phyloP scores from a whole-genome alignment of 306 rosid species.

The Quillaja saponaria region DNA sequence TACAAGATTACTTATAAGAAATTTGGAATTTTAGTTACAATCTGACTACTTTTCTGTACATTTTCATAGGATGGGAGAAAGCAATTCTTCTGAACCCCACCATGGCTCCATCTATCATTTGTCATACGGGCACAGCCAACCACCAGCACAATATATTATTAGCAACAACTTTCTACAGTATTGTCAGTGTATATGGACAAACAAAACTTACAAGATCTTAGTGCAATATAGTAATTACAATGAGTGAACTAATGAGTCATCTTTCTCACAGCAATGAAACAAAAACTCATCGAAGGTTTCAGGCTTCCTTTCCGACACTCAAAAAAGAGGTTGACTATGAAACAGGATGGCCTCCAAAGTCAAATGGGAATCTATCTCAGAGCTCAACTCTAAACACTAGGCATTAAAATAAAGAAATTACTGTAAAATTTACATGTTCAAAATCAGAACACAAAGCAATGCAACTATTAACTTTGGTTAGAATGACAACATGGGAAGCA shows the following conservation, averaged over 20 bases:
- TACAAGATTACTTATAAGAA: too few relatives aligned
- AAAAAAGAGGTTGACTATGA: constrained; percentile 33
- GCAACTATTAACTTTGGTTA: too few relatives aligned
- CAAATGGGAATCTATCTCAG: constrained; percentile 32
- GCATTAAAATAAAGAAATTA: constrained; percentile 10
- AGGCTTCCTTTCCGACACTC: constrained; percentile 30
- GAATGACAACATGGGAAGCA: constrained; percentile 36
- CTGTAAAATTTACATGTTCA: constrained; percentile 25
- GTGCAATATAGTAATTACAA: constrained; percentile 35
- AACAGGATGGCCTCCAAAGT: constrained; percentile 21
- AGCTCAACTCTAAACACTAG: constrained; percentile 33
- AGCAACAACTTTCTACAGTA: constrained; percentile 16
- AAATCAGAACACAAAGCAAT: constrained; percentile 26
- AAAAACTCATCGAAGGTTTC: constrained; percentile 38
- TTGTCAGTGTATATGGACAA: constrained; percentile 23
- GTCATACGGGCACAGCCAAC: constrained; percentile 27
- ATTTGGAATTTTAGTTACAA: too few relatives aligned
- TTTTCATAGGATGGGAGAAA: not conserved
- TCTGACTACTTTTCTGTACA: too few relatives aligned
- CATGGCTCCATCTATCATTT: constrained; percentile 24
- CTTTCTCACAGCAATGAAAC: constrained; percentile 23
- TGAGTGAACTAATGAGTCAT: constrained; percentile 19
- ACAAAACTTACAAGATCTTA: not conserved
- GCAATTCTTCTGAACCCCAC: constrained; percentile 27
- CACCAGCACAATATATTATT: constrained; percentile 26